Evolutionary conservation across 2,329 filamentous ascomycete species (phyloP), one percentile per base, ranked within the genome.

Genomic region (Coleophoma crateriformis): DNA sequence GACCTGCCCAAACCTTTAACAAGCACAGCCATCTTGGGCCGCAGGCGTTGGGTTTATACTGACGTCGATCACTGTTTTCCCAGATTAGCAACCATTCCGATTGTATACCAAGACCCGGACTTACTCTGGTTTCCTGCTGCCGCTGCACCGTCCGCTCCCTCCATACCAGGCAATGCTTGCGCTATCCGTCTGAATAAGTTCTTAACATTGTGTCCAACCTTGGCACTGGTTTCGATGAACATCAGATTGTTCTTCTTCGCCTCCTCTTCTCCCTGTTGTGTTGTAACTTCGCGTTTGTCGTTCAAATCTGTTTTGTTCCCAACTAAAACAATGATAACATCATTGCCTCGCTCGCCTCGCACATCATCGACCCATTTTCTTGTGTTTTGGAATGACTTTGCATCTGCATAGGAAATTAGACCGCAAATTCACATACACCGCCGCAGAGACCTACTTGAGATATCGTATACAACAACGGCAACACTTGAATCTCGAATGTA

Each of bases 281-380:
- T 95, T 39, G 92, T 99, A 53, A 99, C 94, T 72, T 99, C 92
- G 49, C 94, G 83, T 80, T 96, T 97, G 71, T 99, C 94, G 70
- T 94, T 95, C 69, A 99, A 72, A 78, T 99, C 94, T 41, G 94
- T 99, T 84, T 99, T 99, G 78, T 99, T 99, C 59, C 94, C 94
- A 37, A 99, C 95, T 43, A 99, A 75, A 43, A 99, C 94, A 63
- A 99, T 97, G 63, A 99, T 99, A 53, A 99, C 95, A 71, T 99
- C 94, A 75, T 95, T 96, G 46, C 94, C 94, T 64, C 94, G 83
- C 76, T 99, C 94, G 46, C 91, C 92, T 54, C 94, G 83, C 51
- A 99, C 94, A 67, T 99, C 94, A 67, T 99, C 94, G 58, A 99
- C 95, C 94, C 95, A 99, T 79, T 99, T 99, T 65, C 91, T 85